phyloP scores from a whole-genome alignment of 106 monocot species.

The Gastrodia elata region DNA sequence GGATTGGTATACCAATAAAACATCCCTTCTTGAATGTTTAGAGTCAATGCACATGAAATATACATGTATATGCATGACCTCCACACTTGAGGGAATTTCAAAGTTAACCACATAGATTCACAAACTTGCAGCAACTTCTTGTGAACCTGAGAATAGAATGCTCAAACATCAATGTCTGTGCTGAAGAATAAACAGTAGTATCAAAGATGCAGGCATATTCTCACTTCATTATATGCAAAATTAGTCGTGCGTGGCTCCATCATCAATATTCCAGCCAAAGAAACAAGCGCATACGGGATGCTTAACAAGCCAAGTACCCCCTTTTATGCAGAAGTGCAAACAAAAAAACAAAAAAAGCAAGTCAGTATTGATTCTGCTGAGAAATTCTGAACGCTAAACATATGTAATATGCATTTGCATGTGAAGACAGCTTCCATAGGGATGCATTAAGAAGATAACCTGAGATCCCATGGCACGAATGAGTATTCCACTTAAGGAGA shows the following conservation, averaged over 20 bases:
- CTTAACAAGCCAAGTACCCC: conserved; percentile 66
- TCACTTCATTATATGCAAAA: conserved; percentile 49
- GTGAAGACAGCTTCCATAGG: not conserved
- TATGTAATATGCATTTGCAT: not conserved
- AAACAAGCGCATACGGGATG: conserved; percentile 45
- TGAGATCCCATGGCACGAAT: conserved; percentile 76
- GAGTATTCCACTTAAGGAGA: conserved; percentile 65
- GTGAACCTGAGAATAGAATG: conserved; percentile 30
- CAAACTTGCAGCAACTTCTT: conserved; percentile 52
- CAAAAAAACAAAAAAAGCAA: not conserved
- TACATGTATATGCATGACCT: conserved; percentile 78
- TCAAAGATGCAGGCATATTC: not conserved
- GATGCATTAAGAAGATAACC: conserved; percentile 23
- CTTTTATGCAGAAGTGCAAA: conserved; percentile 23
- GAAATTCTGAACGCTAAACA: not conserved
- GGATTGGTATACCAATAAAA: conserved; percentile 91
- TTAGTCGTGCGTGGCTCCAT: conserved; percentile 33
- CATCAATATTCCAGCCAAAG: conserved; percentile 49
- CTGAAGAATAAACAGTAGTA: not conserved
- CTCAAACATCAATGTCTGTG: not conserved
- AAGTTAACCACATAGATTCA: conserved; percentile 47
- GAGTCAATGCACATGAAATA: conserved; percentile 48
- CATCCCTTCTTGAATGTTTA: conserved; percentile 77
- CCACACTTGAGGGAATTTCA: conserved; percentile 61
- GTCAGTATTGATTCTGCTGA: conserved; percentile 1